Evolutionary conservation across 1,284 basidiomycete genomes (phyloP).

Genomic region (Lignosus rhinocerotis): DNA sequence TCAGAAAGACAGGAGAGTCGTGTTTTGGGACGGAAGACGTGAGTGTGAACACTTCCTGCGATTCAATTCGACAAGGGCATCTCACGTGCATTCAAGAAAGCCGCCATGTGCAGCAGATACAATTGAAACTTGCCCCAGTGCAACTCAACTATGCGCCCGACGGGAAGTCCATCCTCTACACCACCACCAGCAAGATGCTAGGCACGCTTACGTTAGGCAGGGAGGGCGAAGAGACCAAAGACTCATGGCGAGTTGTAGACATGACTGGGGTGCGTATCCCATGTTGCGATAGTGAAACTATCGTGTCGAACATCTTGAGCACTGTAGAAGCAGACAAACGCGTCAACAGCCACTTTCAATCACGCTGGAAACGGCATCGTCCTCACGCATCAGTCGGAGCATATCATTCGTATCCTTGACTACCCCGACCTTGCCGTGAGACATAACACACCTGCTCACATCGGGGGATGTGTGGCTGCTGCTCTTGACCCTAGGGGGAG

Average conservation of each 20-base stretch:
- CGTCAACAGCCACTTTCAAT: constrained; percentile 69
- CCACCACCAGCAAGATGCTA: constrained; percentile 55
- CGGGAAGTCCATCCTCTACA: constrained; percentile 63
- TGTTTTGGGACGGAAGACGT: constrained; percentile 86
- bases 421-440: constrained; percentile 59
- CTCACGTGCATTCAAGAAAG: constrained; percentile 48
- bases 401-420: constrained; percentile 63
- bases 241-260: constrained; percentile 56
- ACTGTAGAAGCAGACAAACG: constrained; percentile 31
- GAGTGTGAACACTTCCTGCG: constrained; percentile 29
- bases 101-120: constrained; percentile 58
- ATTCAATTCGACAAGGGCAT: background rate
- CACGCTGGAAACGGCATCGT: constrained; percentile 69
- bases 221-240: constrained; percentile 55
- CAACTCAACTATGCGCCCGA: constrained; percentile 73
- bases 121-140: constrained; percentile 56
- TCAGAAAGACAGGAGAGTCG: constrained; percentile 67
- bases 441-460: constrained; percentile 68
- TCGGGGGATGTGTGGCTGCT: constrained; percentile 71
- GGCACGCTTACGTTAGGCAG: constrained; percentile 58
- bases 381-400: constrained; percentile 59
- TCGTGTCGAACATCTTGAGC: constrained; percentile 30
- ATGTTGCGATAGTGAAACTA: background rate
- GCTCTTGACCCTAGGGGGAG: constrained; percentile 75
- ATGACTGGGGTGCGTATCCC: constrained; percentile 42